Evolutionary conservation across 257 asterid genomes (phyloP).

Genomic region (Rauvolfia tetraphylla): DNA sequence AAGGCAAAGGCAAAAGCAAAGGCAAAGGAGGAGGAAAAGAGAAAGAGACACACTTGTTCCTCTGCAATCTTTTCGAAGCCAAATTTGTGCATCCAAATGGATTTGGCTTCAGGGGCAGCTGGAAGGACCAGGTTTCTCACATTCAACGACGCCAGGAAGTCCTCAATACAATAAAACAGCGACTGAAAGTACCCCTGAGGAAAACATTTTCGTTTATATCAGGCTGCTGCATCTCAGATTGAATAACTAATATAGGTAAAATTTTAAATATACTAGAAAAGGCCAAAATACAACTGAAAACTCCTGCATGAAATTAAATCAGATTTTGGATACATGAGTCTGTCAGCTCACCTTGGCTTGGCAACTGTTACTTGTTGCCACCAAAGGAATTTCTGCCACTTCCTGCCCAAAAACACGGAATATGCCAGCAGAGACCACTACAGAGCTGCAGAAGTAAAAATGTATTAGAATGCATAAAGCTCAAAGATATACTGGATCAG

Average conservation of each 20-base stretch:
- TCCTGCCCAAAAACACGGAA: conserved; percentile 76
- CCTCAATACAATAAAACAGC: conserved; percentile 41
- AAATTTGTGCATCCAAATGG: conserved; percentile 44
- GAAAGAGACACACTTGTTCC: conserved; percentile 34
- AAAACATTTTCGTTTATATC: background rate
- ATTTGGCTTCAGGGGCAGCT: conserved; percentile 58
- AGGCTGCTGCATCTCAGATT: background rate
- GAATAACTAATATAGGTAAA: background rate
- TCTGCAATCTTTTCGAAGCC: conserved; percentile 32
- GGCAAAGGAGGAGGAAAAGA: background rate
- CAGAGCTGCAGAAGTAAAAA: conserved; percentile 43
- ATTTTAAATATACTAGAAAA: background rate
- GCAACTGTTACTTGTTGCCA: conserved; percentile 55
- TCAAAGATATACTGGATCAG: background rate
- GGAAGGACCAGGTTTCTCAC: conserved; percentile 52
- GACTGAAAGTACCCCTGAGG: conserved; percentile 79
- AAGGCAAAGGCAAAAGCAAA: too few species aligned
- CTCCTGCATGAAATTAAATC: background rate
- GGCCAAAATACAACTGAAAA: background rate
- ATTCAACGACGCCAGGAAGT: conserved; percentile 32
- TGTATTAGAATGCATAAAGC: conserved; percentile 5
- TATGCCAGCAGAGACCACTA: conserved; percentile 72
- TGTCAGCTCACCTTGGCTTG: conserved; percentile 62
- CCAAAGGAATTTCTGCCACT: conserved; percentile 85
- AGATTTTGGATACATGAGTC: background rate